phyloP scores from a whole-genome alignment of 1,284 basidiomycete species.

The Neonothopanus nambi region DNA sequence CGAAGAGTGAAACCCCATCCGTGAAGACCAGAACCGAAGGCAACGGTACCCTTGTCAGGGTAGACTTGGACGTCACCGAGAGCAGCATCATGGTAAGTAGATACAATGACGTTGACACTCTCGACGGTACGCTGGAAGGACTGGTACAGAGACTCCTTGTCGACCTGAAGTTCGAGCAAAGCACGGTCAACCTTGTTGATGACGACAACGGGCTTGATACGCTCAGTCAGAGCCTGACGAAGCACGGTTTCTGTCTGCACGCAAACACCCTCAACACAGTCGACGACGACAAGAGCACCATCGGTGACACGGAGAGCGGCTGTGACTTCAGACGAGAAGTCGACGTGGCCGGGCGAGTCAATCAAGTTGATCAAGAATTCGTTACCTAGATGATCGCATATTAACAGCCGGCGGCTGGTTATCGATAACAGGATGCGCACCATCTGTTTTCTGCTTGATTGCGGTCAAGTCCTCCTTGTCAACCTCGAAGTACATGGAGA shows the following conservation, averaged over 20 bases:
- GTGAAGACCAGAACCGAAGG: constrained; percentile 99
- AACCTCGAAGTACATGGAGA: constrained; percentile 99
- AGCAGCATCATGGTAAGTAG: constrained; percentile 93
- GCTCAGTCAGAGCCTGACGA: constrained; percentile 95
- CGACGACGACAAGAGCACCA: constrained; percentile 97
- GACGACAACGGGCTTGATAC: constrained; percentile 99
- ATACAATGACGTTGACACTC: constrained; percentile 98
- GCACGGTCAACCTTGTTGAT: constrained; percentile 99
- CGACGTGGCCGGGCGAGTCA: constrained; percentile 99
- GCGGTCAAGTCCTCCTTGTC: constrained; percentile 83
- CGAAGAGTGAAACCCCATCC: constrained; percentile 99
- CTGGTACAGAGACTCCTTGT: constrained; percentile 97
- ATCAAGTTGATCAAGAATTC: constrained; percentile 99
- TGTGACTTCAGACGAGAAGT: constrained; percentile 99
- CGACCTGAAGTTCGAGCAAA: constrained; percentile 96
- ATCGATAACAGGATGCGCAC: constrained; percentile 38
- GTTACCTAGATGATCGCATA: constrained; percentile 56
- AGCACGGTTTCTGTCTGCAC: constrained; percentile 99
- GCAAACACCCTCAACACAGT: constrained; percentile 99
- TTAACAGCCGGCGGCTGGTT: constrained; percentile 4
- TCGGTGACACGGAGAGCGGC: constrained; percentile 99
- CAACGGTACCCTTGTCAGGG: constrained; percentile 98
- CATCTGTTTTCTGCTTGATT: constrained; percentile 94
- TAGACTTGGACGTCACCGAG: constrained; percentile 99
- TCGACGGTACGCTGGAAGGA: constrained; percentile 98